A percentile compares a stretch with the other conserved stretches of the same genome.
phyloP scores from a whole-genome alignment of 768 basidiomycete genomes.

The Leccinum aurantiacum region DNA sequence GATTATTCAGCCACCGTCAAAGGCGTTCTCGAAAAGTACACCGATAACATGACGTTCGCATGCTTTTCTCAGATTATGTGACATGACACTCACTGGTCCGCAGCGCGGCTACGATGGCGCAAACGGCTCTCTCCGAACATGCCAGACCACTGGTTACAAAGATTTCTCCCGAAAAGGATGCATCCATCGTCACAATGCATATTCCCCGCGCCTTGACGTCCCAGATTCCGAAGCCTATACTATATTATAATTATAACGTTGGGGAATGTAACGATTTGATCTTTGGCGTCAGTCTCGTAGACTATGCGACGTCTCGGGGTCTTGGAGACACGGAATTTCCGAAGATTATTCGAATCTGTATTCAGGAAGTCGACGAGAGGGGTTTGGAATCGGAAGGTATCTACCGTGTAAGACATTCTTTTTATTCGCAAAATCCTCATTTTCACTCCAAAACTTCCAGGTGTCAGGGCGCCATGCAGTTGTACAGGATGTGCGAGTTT shows the following conservation, averaged over 20 bases:
- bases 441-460: constrained; percentile 36
- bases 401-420: constrained; percentile 55
- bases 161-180: constrained; percentile 73
- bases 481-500: constrained; percentile 68
- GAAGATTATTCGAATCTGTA: constrained; percentile 76
- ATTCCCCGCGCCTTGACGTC: constrained; percentile 64
- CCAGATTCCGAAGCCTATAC: constrained; percentile 65
- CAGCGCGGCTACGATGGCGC: constrained; percentile 77
- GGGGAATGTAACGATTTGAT: constrained; percentile 87
- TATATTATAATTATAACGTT: constrained; percentile 77
- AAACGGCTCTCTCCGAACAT: constrained; percentile 70
- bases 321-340: constrained; percentile 74
- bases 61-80: background rate
- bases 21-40: constrained; percentile 65
- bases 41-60: constrained; percentile 68
- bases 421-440: background rate
- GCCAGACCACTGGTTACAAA: constrained; percentile 58
- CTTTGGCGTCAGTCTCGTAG: constrained; percentile 84
- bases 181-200: constrained; percentile 50
- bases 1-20: constrained; percentile 70
- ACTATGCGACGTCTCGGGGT: constrained; percentile 82
- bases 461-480: constrained; percentile 83
- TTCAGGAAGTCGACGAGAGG: constrained; percentile 77
- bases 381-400: constrained; percentile 81
- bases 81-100: constrained; percentile 1